Base-by-base conservation (phyloP, 2,329 filamentous ascomycete genomes). In the Ophiosphaerella herpotricha region DNA sequence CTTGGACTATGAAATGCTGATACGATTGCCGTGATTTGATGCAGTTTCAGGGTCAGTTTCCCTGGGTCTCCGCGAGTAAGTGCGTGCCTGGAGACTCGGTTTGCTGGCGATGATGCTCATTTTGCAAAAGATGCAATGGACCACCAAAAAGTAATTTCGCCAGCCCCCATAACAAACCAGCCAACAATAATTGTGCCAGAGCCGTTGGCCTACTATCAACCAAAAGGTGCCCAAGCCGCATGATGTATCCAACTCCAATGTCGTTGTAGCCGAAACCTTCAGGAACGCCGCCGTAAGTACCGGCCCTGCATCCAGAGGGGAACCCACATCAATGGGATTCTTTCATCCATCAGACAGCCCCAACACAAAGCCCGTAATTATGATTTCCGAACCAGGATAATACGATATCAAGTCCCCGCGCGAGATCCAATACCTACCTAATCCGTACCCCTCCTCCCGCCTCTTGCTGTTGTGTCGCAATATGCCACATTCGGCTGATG, bases 251-350 rank as follows among this genome's bases (percentile, higher is more conserved):
- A 26, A 21, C 32, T 37, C 21, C 34, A n/a, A n/a, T 33, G 14
- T 18, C 33, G 14, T 14, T 3, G 33, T 37, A 37, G 33, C 34
- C 33, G 42, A 12, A 31, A 34, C 23, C 23, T 32, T 38, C 12
- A 26, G 13, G 16, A 29, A 13, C 33, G 34, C 14, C 26, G 26
- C 26, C 26, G 18, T 21, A 29, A 18, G 16, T 29, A 12, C 11
- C 24, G 2, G 21, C 14, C 42, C 21, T 44, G 23, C 42, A n/a
- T 12, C 42, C 37, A 14, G 16, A n/a, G 13, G 14, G 11, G 26
- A 39, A 43, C 39, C 46, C 46, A 48, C 39, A 48, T 43, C 23
- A 37, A 48, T 48, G 39, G 39, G 31, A 42, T 43, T 48, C 26
- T 43, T 45, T 35, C 34, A 24, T 31, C 12, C 6, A 23, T 7